phyloP scores from a whole-genome alignment of 345 rosid species.

The Arabis alpina region DNA sequence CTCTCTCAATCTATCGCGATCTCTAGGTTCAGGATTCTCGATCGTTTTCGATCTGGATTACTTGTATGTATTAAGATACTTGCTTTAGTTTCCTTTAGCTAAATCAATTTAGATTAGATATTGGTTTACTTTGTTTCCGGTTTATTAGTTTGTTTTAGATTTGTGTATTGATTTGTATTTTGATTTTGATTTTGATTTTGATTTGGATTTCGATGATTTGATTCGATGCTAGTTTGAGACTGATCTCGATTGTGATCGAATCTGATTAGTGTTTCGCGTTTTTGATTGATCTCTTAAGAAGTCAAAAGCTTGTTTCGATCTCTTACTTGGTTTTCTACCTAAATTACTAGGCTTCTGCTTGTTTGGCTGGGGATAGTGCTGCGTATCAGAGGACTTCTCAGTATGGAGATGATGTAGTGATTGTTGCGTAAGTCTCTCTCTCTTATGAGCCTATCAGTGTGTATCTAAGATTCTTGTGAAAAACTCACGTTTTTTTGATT shows the following conservation, averaged over 20 bases:
- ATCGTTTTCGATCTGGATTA: slow-evolving; percentile 29
- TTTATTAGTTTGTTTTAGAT: too few relatives aligned
- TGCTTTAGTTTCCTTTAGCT: too few relatives aligned
- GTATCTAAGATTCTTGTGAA: slow-evolving; percentile 16
- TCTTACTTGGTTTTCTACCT: neutral
- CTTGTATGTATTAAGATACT: neutral
- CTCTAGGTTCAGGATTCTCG: neutral
- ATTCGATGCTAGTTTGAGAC: neutral
- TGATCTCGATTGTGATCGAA: slow-evolving; percentile 12
- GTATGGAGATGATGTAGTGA: slow-evolving; percentile 90
- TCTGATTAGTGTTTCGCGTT: neutral
- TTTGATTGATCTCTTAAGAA: slow-evolving; percentile 4
- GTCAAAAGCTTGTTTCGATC: slow-evolving; percentile 20
- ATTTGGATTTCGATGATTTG: neutral
- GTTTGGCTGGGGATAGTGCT: slow-evolving; percentile 93
- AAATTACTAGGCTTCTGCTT: slow-evolving; percentile 69
- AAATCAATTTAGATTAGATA: too few relatives aligned
- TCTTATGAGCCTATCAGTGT: neutral
- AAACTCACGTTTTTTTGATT: slow-evolving; percentile 1
- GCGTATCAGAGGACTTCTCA: slow-evolving; percentile 76
- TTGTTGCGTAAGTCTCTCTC: slow-evolving; percentile 78
- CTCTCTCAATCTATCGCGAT: slow-evolving; percentile 19
- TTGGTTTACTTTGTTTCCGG: too few relatives aligned
- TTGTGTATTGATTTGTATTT: neutral
- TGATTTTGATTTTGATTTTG: neutral